Base-by-base conservation (phyloP, 352 stramenopile species). In the Pythium utonaiense region DNA sequence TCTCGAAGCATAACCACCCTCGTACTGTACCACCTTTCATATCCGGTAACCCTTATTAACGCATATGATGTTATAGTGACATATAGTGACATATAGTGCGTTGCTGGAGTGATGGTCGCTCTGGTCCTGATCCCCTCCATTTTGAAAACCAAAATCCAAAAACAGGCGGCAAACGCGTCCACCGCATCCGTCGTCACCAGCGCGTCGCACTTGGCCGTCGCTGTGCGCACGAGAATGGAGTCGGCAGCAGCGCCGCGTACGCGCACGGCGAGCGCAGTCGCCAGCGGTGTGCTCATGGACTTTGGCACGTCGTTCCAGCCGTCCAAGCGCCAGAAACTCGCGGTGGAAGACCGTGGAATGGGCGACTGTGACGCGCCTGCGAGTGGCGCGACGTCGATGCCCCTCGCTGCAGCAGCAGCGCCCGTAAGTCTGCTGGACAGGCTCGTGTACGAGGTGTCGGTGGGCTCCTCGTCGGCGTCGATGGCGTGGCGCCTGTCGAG, bases 401-500 rank as follows among this genome's bases (percentile, higher is more conserved):
- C n/a, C n/a, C n/a, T n/a, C n/a, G n/a, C n/a, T n/a, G n/a, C n/a
- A n/a, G n/a, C n/a, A n/a, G n/a, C n/a, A n/a, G n/a, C n/a, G n/a
- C n/a, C n/a, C n/a, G n/a, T 47, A 19, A 67, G n/a, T 3, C 40
- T 70, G 25, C 41, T 62, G 41, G 51, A 66, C 52, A 53, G 44
- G 2, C 38, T 65, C 13, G 22, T 70, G 42, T 22, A 41, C 8
- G 63, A 62, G 25, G 25, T 71, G 14, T 24, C 38, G n/a, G 13
- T 6, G 14, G 38, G 38, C 17, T 45, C 38, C 9, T 21, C 38
- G 19, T 42, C 63, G 44, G 21, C 36, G 7, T 49, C 28, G 1
- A 33, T 28, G 14, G 42, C 75, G 28, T 91, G 79, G 77, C 74
- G 74, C 13, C 62, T 91, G 34, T 77, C 81, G 19, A 33, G 41